A percentile compares a stretch with the other conserved stretches of the same genome.
Conservation (phyloP, 2,329 filamentous ascomycete genomes). For the Balansia obtecta region DNA sequence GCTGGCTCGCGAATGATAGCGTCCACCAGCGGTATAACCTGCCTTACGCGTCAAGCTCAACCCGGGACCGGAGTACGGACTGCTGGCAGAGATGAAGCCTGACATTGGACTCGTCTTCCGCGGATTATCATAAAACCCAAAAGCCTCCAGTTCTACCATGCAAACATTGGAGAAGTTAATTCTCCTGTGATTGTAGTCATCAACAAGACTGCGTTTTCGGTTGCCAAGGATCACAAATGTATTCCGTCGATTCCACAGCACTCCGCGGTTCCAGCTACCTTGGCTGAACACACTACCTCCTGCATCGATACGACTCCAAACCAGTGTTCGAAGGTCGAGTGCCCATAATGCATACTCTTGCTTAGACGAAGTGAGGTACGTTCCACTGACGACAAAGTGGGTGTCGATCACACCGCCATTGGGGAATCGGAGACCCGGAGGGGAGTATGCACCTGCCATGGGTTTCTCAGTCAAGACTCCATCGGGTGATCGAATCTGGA, state of each 20-base stretch:
- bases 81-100: conserved; percentile 74
- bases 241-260: conserved; percentile 87
- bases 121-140: conserved; percentile 94
- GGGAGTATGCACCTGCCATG: conserved; percentile 79
- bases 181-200: conserved; percentile 94
- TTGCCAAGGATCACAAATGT: conserved; percentile 94
- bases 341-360: conserved; percentile 98
- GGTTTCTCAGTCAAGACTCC: conserved; percentile 74
- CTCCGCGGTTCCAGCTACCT: conserved; percentile 93
- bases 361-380: conserved; percentile 93
- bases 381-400: conserved; percentile 94
- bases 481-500: conserved; percentile 78
- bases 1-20: conserved; percentile 63
- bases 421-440: conserved; percentile 85
- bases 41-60: conserved; percentile 47
- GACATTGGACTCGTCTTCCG: conserved; percentile 67
- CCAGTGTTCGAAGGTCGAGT: conserved; percentile 73
- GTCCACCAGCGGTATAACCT: conserved; percentile 59
- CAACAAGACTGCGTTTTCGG: conserved; percentile 82
- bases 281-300: conserved; percentile 90
- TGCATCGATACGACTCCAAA: conserved; percentile 92
- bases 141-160: conserved; percentile 92
- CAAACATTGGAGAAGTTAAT: conserved; percentile 97
- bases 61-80: conserved; percentile 45
- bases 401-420: conserved; percentile 93